Conservation (phyloP, 129 eudicot species). For the Glebionis coronaria region DNA sequence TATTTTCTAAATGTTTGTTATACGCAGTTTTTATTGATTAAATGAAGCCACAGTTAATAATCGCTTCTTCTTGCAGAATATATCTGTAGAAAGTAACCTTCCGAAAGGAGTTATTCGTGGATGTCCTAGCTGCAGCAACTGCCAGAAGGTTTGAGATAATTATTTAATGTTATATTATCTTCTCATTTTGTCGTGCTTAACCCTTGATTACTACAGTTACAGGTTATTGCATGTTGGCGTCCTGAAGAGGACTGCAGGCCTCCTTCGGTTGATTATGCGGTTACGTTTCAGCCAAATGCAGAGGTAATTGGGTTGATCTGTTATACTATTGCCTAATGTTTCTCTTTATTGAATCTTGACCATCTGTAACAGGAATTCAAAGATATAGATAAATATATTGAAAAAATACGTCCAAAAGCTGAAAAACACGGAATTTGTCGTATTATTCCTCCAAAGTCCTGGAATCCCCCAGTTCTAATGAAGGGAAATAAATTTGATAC, state of each 20-base stretch:
- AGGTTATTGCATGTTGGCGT: conserved; percentile 67
- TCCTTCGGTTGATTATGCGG: too few species aligned
- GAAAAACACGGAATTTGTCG: conserved; percentile 74
- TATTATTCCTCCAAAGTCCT: conserved; percentile 81
- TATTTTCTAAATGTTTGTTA: not conserved
- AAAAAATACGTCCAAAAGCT: conserved; percentile 56
- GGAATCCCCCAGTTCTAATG: conserved; percentile 61
- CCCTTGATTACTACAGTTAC: conserved; percentile 18
- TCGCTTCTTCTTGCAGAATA: conserved; percentile 35
- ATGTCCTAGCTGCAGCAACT: conserved; percentile 47
- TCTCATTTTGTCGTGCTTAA: conserved; percentile 4
- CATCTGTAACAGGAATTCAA: conserved; percentile 59
- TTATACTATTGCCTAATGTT: not conserved
- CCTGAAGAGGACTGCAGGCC: conserved; percentile 56
- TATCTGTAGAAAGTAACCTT: conserved; percentile 33
- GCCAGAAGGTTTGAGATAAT: conserved; percentile 51
- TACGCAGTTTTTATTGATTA: not conserved
- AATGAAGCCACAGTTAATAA: not conserved
- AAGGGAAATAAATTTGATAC: conserved; percentile 42
- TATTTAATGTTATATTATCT: not conserved
- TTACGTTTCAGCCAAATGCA: too few species aligned
- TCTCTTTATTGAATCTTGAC: conserved; percentile 20
- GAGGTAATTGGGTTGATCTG: conserved; percentile 38
- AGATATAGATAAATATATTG: conserved; percentile 54
- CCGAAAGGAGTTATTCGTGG: conserved; percentile 82